Evolutionary conservation across 192 early-diverging fungal genomes (phyloP).

Genomic region (Borealophlyctis nickersoniae): DNA sequence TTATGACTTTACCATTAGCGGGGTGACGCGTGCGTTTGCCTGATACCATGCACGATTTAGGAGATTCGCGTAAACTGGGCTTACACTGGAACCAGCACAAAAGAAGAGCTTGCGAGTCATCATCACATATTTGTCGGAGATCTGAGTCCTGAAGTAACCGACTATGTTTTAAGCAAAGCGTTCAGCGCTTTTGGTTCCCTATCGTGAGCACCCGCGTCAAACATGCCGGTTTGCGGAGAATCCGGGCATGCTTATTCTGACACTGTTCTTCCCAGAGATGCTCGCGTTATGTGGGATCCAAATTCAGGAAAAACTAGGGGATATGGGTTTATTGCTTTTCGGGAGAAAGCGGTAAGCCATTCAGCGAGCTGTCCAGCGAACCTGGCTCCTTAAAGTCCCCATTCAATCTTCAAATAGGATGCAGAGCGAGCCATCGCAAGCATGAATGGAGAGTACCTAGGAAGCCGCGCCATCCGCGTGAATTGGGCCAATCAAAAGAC

Average conservation of each 20-base stretch:
- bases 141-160: slow-evolving; percentile 84
- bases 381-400: background rate
- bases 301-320: slow-evolving; percentile 86
- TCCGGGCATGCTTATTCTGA: no score
- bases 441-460: slow-evolving; percentile 90
- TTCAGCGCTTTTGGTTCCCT: slow-evolving; percentile 70
- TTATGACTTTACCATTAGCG: no score
- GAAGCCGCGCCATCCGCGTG: slow-evolving; percentile 80
- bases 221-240: background rate
- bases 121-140: slow-evolving; percentile 95
- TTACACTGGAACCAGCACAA: no score
- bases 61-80: no score
- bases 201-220: slow-evolving; percentile 57
- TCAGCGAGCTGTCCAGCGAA: background rate
- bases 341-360: slow-evolving; percentile 59
- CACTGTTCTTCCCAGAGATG: slow-evolving; percentile 60
- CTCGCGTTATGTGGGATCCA: slow-evolving; percentile 91
- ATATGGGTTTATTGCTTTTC: slow-evolving; percentile 89
- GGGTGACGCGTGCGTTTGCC: no score
- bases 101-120: no score
- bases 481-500: slow-evolving; percentile 85
- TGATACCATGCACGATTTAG: no score
- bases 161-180: slow-evolving; percentile 73
- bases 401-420: slow-evolving; percentile 42
- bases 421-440: slow-evolving; percentile 79